Evolutionary conservation across 2,329 filamentous ascomycete genomes (phyloP), one percentile per base, ranked within the genome.

Genomic region (Tolypocladium amazonense): DNA sequence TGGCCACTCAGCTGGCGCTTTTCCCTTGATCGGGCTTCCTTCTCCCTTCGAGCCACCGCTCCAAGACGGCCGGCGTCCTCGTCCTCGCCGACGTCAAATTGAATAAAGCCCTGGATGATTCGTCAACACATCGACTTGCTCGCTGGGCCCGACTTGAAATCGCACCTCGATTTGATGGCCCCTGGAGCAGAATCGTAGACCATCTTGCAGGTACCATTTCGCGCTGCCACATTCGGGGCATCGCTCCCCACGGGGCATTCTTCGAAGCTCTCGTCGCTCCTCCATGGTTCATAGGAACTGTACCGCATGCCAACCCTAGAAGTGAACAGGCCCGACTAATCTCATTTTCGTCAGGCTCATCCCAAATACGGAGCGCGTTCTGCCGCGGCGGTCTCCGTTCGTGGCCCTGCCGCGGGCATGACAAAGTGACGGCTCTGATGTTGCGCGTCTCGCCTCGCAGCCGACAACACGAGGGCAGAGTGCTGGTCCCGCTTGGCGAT

Each of bases 161-260:
- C 72, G 62, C 75, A 90, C 88, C 75, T 90, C 86, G 66, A 92
- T 86, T 65, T 87, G 84, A 76, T 95, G 91, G 38, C 90, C 90
- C 65, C 89, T 87, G 63, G 87, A 81, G 73, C 91, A 96, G 71
- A 90, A 95, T 63, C 87, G 84, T 60, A 87, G 82, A 4, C 90
- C 90, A 72, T 89, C 88, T 65, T 92, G 86, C 38, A 87, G 77
- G 69, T 90, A 89, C 75, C 88, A 91, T 63, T 82, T 82, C 50
- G 80, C 81, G 57, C 88, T 88, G 61, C 88, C 87, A 70, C 91
- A 96, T 67, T 83, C 80, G 41, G 82, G 78, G 65, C 83, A 85
- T 54, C 77, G 74, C 66, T 85, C 79, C 38, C 79, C 80, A 27
- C 69, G 70, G n/a, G 77, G 77, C 65, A 85, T 82, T 55, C 75